phyloP scores from a whole-genome alignment of 2,329 filamentous ascomycete species.

The Colletotrichum brevisporum region DNA sequence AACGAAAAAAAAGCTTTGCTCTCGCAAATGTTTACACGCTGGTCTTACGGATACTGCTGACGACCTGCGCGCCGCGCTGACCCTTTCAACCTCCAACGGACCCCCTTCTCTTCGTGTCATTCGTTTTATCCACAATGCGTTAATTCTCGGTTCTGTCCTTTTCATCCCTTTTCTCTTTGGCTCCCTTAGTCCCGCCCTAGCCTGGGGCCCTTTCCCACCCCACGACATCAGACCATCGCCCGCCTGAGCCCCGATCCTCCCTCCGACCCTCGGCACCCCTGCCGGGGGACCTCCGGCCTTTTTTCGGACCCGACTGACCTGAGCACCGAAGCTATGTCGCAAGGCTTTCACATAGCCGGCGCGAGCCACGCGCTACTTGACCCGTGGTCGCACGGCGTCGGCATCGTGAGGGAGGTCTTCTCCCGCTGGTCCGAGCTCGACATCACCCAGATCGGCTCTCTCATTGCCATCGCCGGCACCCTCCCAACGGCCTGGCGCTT shows the following conservation, averaged over 20 bases:
- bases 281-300: conserved; percentile 2
- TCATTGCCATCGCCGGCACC: conserved; percentile 60
- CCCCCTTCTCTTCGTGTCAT: conserved; percentile 18
- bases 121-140: conserved; percentile 34
- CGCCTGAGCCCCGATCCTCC: conserved; percentile 12
- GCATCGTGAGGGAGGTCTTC: conserved; percentile 54
- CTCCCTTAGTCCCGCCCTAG: background rate
- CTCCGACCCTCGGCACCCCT: conserved; percentile 14
- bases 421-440: conserved; percentile 60
- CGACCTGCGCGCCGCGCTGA: background rate
- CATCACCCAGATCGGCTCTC: conserved; percentile 60
- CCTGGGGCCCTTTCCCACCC: background rate
- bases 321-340: conserved; percentile 24
- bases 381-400: conserved; percentile 51
- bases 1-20: background rate
- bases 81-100: background rate
- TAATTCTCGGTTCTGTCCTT: conserved; percentile 7
- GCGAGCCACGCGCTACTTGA: conserved; percentile 43
- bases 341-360: conserved; percentile 37
- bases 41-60: conserved; percentile 1
- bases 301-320: background rate
- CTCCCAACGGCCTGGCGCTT: conserved; percentile 57
- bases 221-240: background rate
- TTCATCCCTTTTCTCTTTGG: background rate
- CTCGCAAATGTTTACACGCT: background rate